These are phyloP conservation scores for Hypoxylon intermedium DNA, from an alignment of 495 filamentous ascomycete genomes.

Conservation along the genomic window DNA sequence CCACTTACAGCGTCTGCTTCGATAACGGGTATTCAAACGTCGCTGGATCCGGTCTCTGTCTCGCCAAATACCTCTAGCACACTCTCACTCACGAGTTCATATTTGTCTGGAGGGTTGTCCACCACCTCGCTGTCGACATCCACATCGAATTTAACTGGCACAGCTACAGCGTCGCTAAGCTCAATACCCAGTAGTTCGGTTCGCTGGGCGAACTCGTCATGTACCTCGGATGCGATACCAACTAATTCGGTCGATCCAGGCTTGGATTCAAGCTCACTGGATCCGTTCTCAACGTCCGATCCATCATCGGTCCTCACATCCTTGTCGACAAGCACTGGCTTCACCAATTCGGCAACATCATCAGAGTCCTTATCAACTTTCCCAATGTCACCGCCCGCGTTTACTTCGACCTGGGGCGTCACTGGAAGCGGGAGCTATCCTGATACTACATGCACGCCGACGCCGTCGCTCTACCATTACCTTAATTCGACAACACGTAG, in stretches of 20 bases:
- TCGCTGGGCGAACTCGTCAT: slow-evolving; percentile 18
- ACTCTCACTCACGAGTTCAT: slow-evolving; percentile 2
- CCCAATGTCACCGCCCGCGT: not conserved
- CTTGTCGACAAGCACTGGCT: not conserved
- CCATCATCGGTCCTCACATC: not conserved
- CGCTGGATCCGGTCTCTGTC: not conserved
- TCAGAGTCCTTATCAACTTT: not conserved
- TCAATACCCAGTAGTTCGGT: slow-evolving; percentile 8
- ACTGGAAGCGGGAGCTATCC: not conserved
- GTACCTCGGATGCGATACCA: not conserved
- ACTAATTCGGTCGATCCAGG: not conserved
- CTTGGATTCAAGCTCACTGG: slow-evolving; percentile 1
- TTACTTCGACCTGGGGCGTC: slow-evolving; percentile 1
- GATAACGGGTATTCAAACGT: not conserved
- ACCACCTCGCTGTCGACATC: slow-evolving; percentile 15
- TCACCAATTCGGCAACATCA: slow-evolving; percentile 3
- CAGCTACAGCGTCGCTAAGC: slow-evolving; percentile 1
- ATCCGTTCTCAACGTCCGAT: not conserved
- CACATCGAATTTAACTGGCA: slow-evolving; percentile 11
- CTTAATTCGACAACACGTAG: slow-evolving; percentile 8
- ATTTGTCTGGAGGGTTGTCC: slow-evolving; percentile 1
- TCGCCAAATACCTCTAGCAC: not conserved
- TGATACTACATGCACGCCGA: slow-evolving; percentile 25
- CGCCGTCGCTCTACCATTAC: slow-evolving; percentile 9
- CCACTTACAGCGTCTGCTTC: slow-evolving; percentile 4